phyloP scores from a whole-genome alignment of 2,329 filamentous ascomycete species.

The Cladosporium sp. region DNA sequence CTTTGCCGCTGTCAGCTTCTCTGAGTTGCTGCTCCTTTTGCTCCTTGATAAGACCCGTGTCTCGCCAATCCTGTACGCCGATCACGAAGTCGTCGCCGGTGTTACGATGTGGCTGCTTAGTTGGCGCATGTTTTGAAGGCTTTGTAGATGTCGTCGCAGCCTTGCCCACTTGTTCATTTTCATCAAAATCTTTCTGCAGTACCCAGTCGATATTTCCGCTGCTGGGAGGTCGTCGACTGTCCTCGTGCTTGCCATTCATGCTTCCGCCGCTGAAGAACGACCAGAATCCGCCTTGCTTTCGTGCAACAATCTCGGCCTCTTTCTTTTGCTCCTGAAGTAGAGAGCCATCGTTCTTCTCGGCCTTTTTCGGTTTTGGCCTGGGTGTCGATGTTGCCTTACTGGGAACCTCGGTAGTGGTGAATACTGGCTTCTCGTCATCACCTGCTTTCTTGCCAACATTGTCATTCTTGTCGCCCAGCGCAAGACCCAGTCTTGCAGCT shows the following conservation, averaged over 20 bases:
- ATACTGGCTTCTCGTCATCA: conserved; percentile 22
- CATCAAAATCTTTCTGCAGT: conserved; percentile 61
- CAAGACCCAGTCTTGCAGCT: conserved; percentile 48
- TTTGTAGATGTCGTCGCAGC: conserved; percentile 16
- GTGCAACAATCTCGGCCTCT: conserved; percentile 6
- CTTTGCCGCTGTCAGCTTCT: conserved; percentile 22
- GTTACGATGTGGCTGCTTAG: conserved; percentile 17
- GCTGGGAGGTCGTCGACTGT: conserved; percentile 63
- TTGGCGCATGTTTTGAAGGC: conserved; percentile 28
- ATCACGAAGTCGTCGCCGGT: conserved; percentile 66
- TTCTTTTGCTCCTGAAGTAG: conserved; percentile 23
- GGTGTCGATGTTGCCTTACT: conserved; percentile 19
- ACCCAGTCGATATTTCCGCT: conserved; percentile 74
- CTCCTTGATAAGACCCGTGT: conserved; percentile 64
- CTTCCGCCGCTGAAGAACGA: conserved; percentile 34
- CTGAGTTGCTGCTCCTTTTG: conserved; percentile 27
- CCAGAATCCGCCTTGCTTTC: conserved; percentile 32
- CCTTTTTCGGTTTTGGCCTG: conserved; percentile 9
- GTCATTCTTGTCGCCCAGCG: conserved; percentile 21
- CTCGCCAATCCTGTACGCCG: conserved; percentile 82
- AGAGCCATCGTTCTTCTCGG: conserved; percentile 6
- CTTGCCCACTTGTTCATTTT: conserved; percentile 45
- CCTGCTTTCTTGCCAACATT: conserved; percentile 13
- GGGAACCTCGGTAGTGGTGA: conserved; percentile 23
- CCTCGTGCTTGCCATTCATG: conserved; percentile 13